These are phyloP conservation scores for Metschnikowia corniflorae DNA, from an alignment of 805 yeast genomes.

Conservation along the genomic window DNA sequence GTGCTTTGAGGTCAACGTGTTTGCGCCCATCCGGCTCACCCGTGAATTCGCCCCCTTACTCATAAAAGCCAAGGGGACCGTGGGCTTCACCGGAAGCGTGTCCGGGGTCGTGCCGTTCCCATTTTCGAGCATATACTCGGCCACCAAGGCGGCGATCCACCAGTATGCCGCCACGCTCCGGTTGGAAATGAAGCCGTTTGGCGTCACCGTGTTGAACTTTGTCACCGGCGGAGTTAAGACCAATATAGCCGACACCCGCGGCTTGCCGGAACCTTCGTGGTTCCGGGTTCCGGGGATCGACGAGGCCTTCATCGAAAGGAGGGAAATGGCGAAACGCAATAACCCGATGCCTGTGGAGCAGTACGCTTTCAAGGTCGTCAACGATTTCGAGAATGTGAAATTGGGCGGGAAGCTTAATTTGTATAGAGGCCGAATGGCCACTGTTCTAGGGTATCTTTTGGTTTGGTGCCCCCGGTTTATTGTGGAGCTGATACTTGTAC, in stretches of 20 bases:
- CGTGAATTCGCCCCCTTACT: conserved; percentile 54
- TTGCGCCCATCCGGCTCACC: conserved; percentile 63
- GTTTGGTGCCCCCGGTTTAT: conserved; percentile 46
- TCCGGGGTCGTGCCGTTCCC: conserved; percentile 69
- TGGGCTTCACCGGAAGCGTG: conserved; percentile 72
- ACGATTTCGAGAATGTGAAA: conserved; percentile 39
- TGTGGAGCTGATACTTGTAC: conserved; percentile 37
- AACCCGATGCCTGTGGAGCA: conserved; percentile 57
- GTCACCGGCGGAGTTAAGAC: conserved; percentile 77
- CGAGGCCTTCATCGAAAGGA: conserved; percentile 48
- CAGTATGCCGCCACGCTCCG: conserved; percentile 62
- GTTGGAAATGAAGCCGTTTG: conserved; percentile 67
- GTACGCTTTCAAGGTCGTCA: conserved; percentile 55
- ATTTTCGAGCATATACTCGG: conserved; percentile 60
- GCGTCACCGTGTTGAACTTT: conserved; percentile 64
- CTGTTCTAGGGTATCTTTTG: conserved; percentile 31
- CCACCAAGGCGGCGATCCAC: conserved; percentile 75
- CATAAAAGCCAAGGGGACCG: conserved; percentile 63
- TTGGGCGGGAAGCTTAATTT: conserved; percentile 44
- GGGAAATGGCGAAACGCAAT: conserved; percentile 55
- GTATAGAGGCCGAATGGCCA: conserved; percentile 53
- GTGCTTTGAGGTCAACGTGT: conserved; percentile 63
- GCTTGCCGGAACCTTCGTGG: conserved; percentile 53
- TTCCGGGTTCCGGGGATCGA: conserved; percentile 50
- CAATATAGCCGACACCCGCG: conserved; percentile 62